Evolutionary conservation across 345 rosid genomes (phyloP), one percentile per base, ranked within the genome.

Genomic region (Lepidium aucheri): DNA sequence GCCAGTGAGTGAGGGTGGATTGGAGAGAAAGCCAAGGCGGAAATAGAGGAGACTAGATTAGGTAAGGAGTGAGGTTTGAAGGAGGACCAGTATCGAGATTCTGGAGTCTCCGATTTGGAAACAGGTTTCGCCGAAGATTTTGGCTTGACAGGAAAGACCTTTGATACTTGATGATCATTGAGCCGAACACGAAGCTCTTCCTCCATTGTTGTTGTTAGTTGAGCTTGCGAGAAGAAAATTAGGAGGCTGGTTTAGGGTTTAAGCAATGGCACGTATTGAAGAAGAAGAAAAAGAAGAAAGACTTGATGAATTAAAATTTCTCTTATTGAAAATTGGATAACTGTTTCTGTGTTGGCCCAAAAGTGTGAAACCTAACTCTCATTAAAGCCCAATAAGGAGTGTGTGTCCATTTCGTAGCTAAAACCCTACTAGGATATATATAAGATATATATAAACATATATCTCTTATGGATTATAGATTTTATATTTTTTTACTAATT

Each of bases 71-170:
- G 82, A 62, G 83, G 76, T 75, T 90, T 90, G 86, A 88, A 90
- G 60, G 99, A 90, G 46, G 96, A 79, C 95, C 95, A 87, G 75
- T 86, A 86, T 61, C 86, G 82, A 3, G 96, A 90, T 51, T 94
- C 97, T 4, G 89, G 82, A 38, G 91, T 79, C 67, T 84, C 87
- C 0, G 89, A 77, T 7, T 79, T 72, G 8, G 81, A 73, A 65
- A 81, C 81, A 7, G 90, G 14, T 72, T 74, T 82, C 3, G 96
- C 72, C 67, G 85, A 82, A 11, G 84, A 78, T 76, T 92, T 92
- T 0, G 98, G 88, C 52, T 83, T 92, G 9, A 85, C 73, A 0
- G 83, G 83, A 76, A 85, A 87, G 59, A 77, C 67, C 61, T 77
- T 84, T 2, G 90, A 71, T 13, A 78, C 51, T 39, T 60, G 76